These are phyloP conservation scores for Sclerotinia trifoliorum DNA, from an alignment of 2,329 filamentous ascomycete species.

Conservation along the genomic window DNA sequence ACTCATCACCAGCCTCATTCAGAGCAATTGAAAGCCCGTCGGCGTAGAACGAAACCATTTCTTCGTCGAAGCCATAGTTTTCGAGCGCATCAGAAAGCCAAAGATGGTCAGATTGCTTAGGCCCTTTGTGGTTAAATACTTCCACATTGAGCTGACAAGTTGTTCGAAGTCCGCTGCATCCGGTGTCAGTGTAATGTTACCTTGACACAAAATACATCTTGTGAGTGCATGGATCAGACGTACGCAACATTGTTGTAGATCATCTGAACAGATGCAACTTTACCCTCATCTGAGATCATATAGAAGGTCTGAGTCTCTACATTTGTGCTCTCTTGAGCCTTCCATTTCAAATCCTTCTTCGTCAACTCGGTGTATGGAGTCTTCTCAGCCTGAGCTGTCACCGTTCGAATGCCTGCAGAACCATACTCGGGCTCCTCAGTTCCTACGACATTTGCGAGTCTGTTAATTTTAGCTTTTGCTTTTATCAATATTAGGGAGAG, in stretches of 20 bases:
- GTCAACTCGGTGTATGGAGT: conserved; percentile 78
- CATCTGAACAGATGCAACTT: conserved; percentile 78
- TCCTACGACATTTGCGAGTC: conserved; percentile 78
- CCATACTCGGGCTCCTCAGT: conserved; percentile 97
- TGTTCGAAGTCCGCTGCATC: conserved; percentile 74
- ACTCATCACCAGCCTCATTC: conserved; percentile 76
- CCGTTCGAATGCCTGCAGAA: conserved; percentile 79
- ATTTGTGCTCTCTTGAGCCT: conserved; percentile 73
- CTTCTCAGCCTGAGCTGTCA: conserved; percentile 75
- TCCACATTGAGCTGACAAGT: conserved; percentile 95
- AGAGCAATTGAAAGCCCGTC: conserved; percentile 82
- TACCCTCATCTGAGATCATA: conserved; percentile 74
- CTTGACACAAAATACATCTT: conserved; percentile 22
- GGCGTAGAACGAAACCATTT: conserved; percentile 80
- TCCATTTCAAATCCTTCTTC: conserved; percentile 80
- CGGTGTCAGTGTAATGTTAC: conserved; percentile 18
- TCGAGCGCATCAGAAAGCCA: conserved; percentile 81
- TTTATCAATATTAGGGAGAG: conserved; percentile 12
- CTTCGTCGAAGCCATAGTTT: conserved; percentile 81
- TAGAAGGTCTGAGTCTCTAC: conserved; percentile 98
- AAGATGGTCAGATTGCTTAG: conserved; percentile 64
- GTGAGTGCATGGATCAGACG: conserved; percentile 41
- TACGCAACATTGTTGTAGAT: conserved; percentile 98
- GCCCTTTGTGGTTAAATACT: conserved; percentile 72
- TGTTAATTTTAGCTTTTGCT: conserved; percentile 38